Percentiles rank a stretch among this genome's conserved stretches.
These are phyloP conservation scores for Leishmania amazonensis DNA, from an alignment of 208 protist genomes.

Conservation along the genomic window DNA sequence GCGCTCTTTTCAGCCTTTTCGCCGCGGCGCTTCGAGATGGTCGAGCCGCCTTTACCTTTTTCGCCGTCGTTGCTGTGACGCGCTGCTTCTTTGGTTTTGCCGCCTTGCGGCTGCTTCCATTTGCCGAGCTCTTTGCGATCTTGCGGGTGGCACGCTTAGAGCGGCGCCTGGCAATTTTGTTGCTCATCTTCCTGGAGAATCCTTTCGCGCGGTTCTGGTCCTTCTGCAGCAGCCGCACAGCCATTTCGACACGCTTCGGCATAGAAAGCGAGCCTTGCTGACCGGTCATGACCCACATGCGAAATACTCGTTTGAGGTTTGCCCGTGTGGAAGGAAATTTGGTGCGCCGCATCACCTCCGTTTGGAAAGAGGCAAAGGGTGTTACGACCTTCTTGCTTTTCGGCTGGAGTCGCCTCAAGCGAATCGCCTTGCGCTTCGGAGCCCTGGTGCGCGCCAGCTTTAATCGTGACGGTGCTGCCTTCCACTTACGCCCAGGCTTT, in stretches of 20 bases:
- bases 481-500: not conserved
- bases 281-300: conserved; percentile 34
- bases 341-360: conserved; percentile 24
- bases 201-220: conserved; percentile 11
- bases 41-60: not conserved
- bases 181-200: conserved; percentile 9
- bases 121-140: not conserved
- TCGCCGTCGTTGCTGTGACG: not conserved
- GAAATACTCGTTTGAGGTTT: conserved; percentile 20
- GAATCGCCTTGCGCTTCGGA: conserved; percentile 6
- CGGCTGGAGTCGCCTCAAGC: not conserved
- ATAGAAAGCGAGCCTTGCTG: conserved; percentile 23
- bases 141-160: not conserved
- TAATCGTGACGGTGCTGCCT: not conserved
- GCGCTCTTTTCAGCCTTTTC: not conserved
- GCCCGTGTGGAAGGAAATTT: conserved; percentile 14
- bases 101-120: not conserved
- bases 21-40: not conserved
- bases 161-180: not conserved
- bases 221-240: conserved; percentile 34
- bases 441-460: not conserved
- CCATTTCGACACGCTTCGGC: conserved; percentile 30
- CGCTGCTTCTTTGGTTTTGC: not conserved
- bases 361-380: conserved; percentile 30
- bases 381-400: not conserved